These are phyloP conservation scores for Hygrocybe punicea DNA, from an alignment of 768 basidiomycete species.

Conservation along the genomic window DNA sequence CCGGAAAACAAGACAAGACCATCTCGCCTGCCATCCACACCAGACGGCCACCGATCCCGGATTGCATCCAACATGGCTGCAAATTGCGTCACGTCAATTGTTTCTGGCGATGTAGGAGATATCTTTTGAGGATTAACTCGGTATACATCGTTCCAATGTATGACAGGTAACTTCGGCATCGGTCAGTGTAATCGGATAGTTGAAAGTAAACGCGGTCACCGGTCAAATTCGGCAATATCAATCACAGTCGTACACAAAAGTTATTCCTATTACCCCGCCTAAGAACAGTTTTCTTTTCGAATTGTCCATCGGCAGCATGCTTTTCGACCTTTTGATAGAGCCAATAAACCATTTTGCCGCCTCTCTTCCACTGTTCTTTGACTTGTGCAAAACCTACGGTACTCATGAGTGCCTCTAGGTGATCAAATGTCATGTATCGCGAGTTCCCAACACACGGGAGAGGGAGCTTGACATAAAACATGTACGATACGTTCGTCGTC, in stretches of 20 bases:
- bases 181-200: too few species aligned
- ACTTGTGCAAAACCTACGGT: constrained; percentile 62
- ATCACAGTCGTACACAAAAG: constrained; percentile 54
- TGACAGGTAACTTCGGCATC: constrained; percentile 34
- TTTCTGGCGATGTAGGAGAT: constrained; percentile 46
- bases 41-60: constrained; percentile 52
- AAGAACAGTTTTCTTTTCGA: constrained; percentile 55
- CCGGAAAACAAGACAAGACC: constrained; percentile 86
- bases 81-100: constrained; percentile 87
- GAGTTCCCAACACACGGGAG: constrained; percentile 84
- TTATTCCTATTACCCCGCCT: constrained; percentile 77
- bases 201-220: too few species aligned
- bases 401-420: constrained; percentile 55
- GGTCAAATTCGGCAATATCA: neutral
- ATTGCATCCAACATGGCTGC: constrained; percentile 64
- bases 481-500: neutral
- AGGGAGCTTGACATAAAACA: constrained; percentile 54
- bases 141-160: constrained; percentile 84
- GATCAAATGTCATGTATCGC: constrained; percentile 67
- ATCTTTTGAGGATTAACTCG: constrained; percentile 75
- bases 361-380: constrained; percentile 56
- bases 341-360: constrained; percentile 88
- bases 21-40: constrained; percentile 52
- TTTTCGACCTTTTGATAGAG: constrained; percentile 54
- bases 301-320: constrained; percentile 20